These are phyloP conservation scores for Thraustochytrium sp. DNA, from an alignment of 352 stramenopile genomes.

Conservation along the genomic window DNA sequence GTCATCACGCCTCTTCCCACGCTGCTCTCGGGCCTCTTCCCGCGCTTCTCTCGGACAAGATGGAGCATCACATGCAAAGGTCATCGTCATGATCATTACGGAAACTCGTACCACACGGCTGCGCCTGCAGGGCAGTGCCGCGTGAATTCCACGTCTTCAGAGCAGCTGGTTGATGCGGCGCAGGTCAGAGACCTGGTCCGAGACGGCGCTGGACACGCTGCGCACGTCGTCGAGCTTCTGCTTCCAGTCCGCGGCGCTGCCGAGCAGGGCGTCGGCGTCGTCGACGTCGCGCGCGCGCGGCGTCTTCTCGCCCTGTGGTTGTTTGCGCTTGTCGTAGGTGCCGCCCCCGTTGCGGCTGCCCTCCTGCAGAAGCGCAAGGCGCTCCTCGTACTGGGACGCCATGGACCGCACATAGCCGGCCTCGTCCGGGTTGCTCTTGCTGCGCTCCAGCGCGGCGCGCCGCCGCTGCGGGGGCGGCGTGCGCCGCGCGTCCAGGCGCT, in stretches of 20 bases:
- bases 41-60: too few species aligned
- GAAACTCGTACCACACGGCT: too few species aligned
- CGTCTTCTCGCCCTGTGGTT: too few species aligned
- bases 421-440: too few species aligned
- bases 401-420: neutral
- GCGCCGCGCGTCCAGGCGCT: neutral
- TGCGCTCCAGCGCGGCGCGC: neutral
- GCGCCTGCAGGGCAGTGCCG: too few species aligned
- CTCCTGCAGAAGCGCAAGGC: neutral
- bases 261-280: neutral
- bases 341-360: neutral
- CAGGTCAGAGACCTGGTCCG: neutral
- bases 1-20: too few species aligned
- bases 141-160: too few species aligned
- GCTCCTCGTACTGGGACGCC: neutral
- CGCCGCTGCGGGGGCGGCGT: neutral
- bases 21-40: too few species aligned
- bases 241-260: neutral
- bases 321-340: too few species aligned
- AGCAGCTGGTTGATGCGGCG: neutral
- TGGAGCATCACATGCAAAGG: too few species aligned
- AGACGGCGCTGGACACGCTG: neutral
- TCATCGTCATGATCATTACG: too few species aligned
- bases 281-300: neutral
- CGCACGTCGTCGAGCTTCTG: neutral